These are phyloP conservation scores for Corymbia maculata DNA, from an alignment of 345 rosid genomes.

Conservation along the genomic window DNA sequence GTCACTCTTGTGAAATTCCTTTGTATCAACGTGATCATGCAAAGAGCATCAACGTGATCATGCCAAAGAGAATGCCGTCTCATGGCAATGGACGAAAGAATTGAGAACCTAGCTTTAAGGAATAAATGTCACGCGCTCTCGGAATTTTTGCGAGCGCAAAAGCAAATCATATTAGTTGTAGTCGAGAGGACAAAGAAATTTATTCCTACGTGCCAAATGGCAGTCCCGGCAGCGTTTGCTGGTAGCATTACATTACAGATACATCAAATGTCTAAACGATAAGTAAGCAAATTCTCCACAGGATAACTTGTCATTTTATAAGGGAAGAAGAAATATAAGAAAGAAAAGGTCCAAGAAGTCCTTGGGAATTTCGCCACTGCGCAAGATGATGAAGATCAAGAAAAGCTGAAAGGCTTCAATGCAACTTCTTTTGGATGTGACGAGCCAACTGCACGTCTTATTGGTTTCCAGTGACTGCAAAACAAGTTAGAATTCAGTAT, in stretches of 20 bases:
- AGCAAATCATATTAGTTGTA: not conserved
- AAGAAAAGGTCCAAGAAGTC: not conserved
- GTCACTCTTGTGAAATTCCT: not conserved
- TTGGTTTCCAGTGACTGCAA: rapidly evolving
- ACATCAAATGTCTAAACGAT: rapidly evolving
- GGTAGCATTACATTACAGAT: not conserved
- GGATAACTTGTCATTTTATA: rapidly evolving
- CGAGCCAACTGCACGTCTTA: rapidly evolving
- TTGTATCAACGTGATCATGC: rapidly evolving
- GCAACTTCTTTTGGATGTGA: rapidly evolving
- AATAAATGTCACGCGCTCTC: not conserved
- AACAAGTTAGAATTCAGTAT: not conserved
- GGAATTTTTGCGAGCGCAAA: not conserved
- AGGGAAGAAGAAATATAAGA: not conserved
- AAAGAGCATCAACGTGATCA: rapidly evolving
- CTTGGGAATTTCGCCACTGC: not conserved
- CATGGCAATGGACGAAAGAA: rapidly evolving
- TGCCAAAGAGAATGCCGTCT: not conserved
- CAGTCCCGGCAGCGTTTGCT: not conserved
- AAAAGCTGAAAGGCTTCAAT: not conserved
- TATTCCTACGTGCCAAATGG: no score
- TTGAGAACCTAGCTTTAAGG: not conserved
- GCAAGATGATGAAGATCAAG: rapidly evolving
- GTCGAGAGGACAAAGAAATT: not conserved
- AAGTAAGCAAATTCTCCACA: rapidly evolving